A percentile compares a stretch with the other conserved stretches of the same genome.
phyloP scores from a whole-genome alignment of 805 yeast genomes.

The Starmerella floris region DNA sequence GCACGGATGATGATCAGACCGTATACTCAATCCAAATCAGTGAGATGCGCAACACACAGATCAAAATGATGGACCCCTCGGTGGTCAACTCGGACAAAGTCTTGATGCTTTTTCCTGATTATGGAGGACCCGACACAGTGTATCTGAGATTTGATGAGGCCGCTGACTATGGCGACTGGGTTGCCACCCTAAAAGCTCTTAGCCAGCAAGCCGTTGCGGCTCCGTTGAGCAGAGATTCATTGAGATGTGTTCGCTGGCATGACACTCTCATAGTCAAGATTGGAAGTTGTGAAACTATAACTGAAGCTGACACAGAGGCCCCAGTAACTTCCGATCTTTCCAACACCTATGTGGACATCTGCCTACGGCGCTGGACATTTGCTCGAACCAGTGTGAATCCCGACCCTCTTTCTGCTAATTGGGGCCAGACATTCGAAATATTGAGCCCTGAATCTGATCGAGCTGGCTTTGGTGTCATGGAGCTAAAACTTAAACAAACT shows the following conservation, averaged over 20 bases:
- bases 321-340: slow-evolving; percentile 7
- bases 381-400: slow-evolving; percentile 57
- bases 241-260: slow-evolving; percentile 13
- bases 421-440: slow-evolving; percentile 67
- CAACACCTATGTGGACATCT: slow-evolving; percentile 51
- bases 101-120: slow-evolving; percentile 18
- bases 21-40: slow-evolving; percentile 12
- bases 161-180: slow-evolving; percentile 26
- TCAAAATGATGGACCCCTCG: slow-evolving; percentile 18
- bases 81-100: slow-evolving; percentile 14
- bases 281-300: background rate
- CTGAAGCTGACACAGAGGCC: background rate
- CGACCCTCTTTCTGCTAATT: slow-evolving; percentile 47
- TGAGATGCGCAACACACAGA: slow-evolving; percentile 5
- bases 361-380: slow-evolving; percentile 63
- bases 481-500: background rate
- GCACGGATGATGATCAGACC: slow-evolving; percentile 3
- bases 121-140: slow-evolving; percentile 20
- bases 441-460: slow-evolving; percentile 32
- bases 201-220: slow-evolving; percentile 22
- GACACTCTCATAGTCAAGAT: slow-evolving; percentile 7
- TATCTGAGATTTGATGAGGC: slow-evolving; percentile 20
- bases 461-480: background rate
- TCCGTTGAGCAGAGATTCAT: slow-evolving; percentile 12
- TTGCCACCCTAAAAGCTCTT: slow-evolving; percentile 22